Percentiles rank a stretch among this genome's conserved stretches.
Conservation (phyloP, 2,329 filamentous ascomycete genomes). For the Neonectria coccinea region DNA sequence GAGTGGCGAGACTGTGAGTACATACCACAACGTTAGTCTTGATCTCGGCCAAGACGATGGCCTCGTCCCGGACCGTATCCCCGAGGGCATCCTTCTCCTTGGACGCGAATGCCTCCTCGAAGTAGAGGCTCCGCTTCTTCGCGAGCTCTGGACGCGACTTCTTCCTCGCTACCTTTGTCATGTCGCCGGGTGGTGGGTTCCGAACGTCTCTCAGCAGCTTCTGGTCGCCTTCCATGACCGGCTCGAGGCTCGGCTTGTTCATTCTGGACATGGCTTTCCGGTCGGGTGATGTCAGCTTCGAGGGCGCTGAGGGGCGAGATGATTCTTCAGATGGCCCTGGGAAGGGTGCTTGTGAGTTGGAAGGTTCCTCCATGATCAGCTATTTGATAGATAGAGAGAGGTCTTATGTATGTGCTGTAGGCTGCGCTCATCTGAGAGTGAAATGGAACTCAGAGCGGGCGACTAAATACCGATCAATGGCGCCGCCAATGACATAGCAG, state of each 20-base stretch:
- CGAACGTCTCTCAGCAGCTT: conserved; percentile 33
- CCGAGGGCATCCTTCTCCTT: conserved; percentile 47
- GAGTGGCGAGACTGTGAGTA: background rate
- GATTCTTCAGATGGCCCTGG: conserved; percentile 12
- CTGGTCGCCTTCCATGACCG: conserved; percentile 48
- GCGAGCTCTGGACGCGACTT: conserved; percentile 37
- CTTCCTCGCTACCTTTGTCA: conserved; percentile 31
- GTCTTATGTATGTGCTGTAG: background rate
- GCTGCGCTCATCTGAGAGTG: background rate
- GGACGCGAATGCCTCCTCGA: conserved; percentile 58
- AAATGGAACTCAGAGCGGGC: conserved; percentile 4
- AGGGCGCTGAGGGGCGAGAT: background rate
- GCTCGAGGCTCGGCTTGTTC: conserved; percentile 42
- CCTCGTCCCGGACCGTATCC: conserved; percentile 63
- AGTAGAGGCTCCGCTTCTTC: conserved; percentile 51
- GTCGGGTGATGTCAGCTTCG: conserved; percentile 31
- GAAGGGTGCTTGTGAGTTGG: conserved; percentile 3
- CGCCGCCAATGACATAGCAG: background rate
- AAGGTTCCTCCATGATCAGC: background rate
- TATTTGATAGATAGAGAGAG: background rate
- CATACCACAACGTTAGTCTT: conserved; percentile 49
- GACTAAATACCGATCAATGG: conserved; percentile 6
- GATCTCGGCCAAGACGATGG: conserved; percentile 68
- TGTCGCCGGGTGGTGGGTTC: conserved; percentile 29
- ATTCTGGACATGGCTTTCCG: conserved; percentile 35